phyloP scores from a whole-genome alignment of 768 basidiomycete species.

The Lanmaoa pseudosensibilis region DNA sequence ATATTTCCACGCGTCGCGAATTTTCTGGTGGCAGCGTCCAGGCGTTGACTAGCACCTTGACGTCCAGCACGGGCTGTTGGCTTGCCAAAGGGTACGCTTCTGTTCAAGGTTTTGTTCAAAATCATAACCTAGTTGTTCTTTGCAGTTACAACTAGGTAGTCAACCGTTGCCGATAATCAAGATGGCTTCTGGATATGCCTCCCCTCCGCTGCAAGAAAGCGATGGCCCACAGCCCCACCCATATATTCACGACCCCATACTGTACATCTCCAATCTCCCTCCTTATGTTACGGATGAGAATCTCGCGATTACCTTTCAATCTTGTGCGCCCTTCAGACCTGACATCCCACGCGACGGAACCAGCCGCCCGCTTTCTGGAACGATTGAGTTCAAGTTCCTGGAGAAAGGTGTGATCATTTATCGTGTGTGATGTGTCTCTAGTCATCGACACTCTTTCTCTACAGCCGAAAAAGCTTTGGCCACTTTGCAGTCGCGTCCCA shows the following conservation, averaged over 20 bases:
- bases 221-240: slow-evolving; percentile 57
- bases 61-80: slow-evolving; percentile 35
- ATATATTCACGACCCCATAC: slow-evolving; percentile 78
- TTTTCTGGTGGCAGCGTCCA: slow-evolving; percentile 29
- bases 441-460: slow-evolving; percentile 6
- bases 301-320: slow-evolving; percentile 69
- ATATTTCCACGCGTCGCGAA: slow-evolving; percentile 32
- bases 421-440: slow-evolving; percentile 5
- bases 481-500: slow-evolving; percentile 73
- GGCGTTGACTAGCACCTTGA: slow-evolving; percentile 29
- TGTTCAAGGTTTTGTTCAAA: background rate
- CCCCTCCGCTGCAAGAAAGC: slow-evolving; percentile 32
- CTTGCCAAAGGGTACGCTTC: slow-evolving; percentile 29
- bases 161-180: slow-evolving; percentile 31
- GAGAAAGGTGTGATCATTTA: slow-evolving; percentile 62
- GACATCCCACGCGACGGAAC: slow-evolving; percentile 64
- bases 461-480: slow-evolving; percentile 87
- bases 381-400: slow-evolving; percentile 80
- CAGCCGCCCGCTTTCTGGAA: slow-evolving; percentile 57
- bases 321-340: slow-evolving; percentile 80
- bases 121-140: background rate
- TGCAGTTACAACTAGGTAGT: slow-evolving; percentile 17
- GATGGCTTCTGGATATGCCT: slow-evolving; percentile 39
- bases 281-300: slow-evolving; percentile 73
- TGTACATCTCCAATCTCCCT: slow-evolving; percentile 80